A percentile compares a stretch with the other conserved stretches of the same genome.
Evolutionary conservation across 805 yeast genomes (phyloP).

Genomic region (Starmerella gropengiesseri): DNA sequence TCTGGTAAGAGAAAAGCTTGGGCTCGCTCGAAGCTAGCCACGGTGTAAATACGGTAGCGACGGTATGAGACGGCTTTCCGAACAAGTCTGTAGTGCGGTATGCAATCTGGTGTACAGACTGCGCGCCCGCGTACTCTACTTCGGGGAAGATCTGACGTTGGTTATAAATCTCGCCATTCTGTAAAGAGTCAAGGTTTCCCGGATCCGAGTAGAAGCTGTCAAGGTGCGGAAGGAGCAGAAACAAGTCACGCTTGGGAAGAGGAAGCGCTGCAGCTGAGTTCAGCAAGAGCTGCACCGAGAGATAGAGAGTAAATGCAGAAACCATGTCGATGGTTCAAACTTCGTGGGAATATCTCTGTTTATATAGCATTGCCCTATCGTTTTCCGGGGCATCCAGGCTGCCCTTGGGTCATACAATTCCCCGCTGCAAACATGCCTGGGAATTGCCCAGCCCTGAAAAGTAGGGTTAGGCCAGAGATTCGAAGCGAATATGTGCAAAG

Average conservation of each 20-base stretch:
- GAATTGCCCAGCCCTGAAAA: too few species aligned
- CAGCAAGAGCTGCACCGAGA: too few species aligned
- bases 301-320: too few species aligned
- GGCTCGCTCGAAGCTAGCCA: slow-evolving; percentile 1
- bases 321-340: too few species aligned
- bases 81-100: slow-evolving; percentile 11
- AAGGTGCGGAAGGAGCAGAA: slow-evolving; percentile 6
- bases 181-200: slow-evolving; percentile 2
- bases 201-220: slow-evolving; percentile 18
- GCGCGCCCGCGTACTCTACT: neutral
- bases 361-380: too few species aligned
- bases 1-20: slow-evolving; percentile 21
- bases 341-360: too few species aligned
- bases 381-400: too few species aligned
- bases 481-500: too few species aligned
- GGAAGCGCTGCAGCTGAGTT: too few species aligned
- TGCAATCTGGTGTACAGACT: slow-evolving; percentile 11
- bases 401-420: too few species aligned
- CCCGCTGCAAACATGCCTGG: too few species aligned
- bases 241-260: neutral
- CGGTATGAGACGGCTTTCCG: slow-evolving; percentile 8
- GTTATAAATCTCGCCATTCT: slow-evolving; percentile 12
- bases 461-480: too few species aligned
- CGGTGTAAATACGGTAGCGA: slow-evolving; percentile 17
- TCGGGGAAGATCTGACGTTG: neutral